phyloP scores from a whole-genome alignment of 129 eudicot species.

The Dittrichia graveolens region DNA sequence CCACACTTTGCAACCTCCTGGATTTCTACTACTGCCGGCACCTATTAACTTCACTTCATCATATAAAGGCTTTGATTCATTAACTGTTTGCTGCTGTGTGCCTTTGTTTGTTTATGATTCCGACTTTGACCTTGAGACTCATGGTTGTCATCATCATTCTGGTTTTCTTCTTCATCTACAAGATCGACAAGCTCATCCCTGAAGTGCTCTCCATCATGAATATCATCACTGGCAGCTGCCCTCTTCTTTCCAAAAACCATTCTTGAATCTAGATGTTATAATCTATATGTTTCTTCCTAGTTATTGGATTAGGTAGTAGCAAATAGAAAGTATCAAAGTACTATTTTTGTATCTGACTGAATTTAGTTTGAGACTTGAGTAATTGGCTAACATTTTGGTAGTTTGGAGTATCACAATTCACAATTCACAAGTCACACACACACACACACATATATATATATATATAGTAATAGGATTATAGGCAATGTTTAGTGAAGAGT shows the following conservation, averaged over 20 bases:
- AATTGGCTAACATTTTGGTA: too few relatives aligned
- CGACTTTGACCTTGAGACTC: neutral
- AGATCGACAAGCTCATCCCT: neutral
- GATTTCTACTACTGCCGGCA: neutral
- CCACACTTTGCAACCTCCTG: neutral
- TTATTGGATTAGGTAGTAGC: neutral
- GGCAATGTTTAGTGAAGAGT: too few relatives aligned
- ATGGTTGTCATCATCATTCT: neutral
- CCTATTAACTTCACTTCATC: neutral
- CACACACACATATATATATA: too few relatives aligned
- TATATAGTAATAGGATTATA: too few relatives aligned
- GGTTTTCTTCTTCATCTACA: neutral
- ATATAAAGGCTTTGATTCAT: slow-evolving; percentile 9
- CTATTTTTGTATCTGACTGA: neutral
- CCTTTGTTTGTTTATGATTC: neutral
- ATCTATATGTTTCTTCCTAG: too few relatives aligned
- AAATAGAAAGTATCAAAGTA: too few relatives aligned
- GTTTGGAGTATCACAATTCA: neutral
- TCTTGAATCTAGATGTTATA: neutral
- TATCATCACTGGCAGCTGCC: neutral
- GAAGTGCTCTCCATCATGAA: neutral
- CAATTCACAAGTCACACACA: neutral
- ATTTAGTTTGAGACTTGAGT: neutral
- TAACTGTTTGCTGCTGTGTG: neutral
- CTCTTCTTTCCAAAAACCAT: neutral